A percentile compares a stretch with the other conserved stretches of the same genome.
Conservation (phyloP, 768 basidiomycete species). For the Boletus edulis region DNA sequence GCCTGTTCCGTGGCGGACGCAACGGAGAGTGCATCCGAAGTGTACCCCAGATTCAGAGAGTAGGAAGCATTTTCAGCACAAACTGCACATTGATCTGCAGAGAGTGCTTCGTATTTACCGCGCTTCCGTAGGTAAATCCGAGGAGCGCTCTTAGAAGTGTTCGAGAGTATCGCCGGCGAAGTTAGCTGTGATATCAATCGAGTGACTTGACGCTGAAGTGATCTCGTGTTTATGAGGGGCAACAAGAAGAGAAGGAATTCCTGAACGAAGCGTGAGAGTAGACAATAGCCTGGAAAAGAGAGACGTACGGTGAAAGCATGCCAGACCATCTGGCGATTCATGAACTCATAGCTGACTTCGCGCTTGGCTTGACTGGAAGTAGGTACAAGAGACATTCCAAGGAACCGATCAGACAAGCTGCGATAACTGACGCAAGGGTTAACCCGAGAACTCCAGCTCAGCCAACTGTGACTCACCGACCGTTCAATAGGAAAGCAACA, state of each 20-base stretch:
- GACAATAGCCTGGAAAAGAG: neutral
- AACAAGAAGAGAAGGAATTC: slow-evolving; percentile 94
- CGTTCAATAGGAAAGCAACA: slow-evolving; percentile 80
- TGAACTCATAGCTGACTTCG: slow-evolving; percentile 96
- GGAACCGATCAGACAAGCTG: slow-evolving; percentile 74
- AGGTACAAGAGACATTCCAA: slow-evolving; percentile 73
- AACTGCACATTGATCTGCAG: slow-evolving; percentile 82
- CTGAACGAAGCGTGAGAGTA: slow-evolving; percentile 41
- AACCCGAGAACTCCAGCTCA: neutral
- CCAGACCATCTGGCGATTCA: slow-evolving; percentile 99
- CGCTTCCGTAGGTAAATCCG: slow-evolving; percentile 18
- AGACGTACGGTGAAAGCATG: slow-evolving; percentile 88
- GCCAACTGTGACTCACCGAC: slow-evolving; percentile 53
- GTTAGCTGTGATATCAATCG: slow-evolving; percentile 31
- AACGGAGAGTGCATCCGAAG: slow-evolving; percentile 45
- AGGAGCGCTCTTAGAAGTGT: slow-evolving; percentile 22
- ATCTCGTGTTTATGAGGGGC: slow-evolving; percentile 74
- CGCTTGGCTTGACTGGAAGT: slow-evolving; percentile 65
- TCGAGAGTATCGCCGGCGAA: slow-evolving; percentile 31
- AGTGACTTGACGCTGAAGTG: slow-evolving; percentile 55
- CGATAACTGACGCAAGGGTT: slow-evolving; percentile 63
- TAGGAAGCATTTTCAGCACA: slow-evolving; percentile 77
- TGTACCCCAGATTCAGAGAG: slow-evolving; percentile 53
- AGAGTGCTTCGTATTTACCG: slow-evolving; percentile 70
- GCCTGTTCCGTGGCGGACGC: slow-evolving; percentile 19